Percentiles rank a stretch among this genome's conserved stretches.
Evolutionary conservation across 805 yeast genomes (phyloP).

Genomic region (Novakomyces olei): DNA sequence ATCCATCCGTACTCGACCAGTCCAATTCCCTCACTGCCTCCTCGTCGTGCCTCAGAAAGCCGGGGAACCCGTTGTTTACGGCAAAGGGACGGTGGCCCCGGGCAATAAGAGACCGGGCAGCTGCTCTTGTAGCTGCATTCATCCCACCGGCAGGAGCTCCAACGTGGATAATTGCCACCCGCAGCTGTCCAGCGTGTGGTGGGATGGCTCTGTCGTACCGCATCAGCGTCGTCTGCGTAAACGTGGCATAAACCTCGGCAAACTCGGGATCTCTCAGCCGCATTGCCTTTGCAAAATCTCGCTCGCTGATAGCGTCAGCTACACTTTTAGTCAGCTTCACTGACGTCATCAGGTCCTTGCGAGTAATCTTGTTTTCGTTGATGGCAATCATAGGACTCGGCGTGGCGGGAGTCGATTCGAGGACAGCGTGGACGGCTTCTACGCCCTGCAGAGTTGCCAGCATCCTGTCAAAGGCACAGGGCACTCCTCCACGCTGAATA

Average conservation of each 20-base stretch:
- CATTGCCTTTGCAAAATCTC: constrained; percentile 75
- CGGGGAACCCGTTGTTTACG: constrained; percentile 81
- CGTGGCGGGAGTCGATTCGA: constrained; percentile 67
- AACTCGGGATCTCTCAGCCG: constrained; percentile 71
- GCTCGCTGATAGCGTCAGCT: constrained; percentile 59
- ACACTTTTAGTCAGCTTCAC: constrained; percentile 73
- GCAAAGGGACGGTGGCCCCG: constrained; percentile 82
- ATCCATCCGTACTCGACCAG: constrained; percentile 74
- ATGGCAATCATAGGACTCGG: constrained; percentile 92
- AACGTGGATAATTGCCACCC: constrained; percentile 67
- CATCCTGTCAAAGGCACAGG: constrained; percentile 82
- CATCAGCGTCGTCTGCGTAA: constrained; percentile 42
- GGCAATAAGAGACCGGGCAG: constrained; percentile 68
- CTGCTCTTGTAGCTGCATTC: constrained; percentile 82
- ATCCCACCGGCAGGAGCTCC: constrained; percentile 98
- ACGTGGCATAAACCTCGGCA: constrained; percentile 54
- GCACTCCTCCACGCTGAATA: constrained; percentile 97
- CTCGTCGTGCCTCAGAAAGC: constrained; percentile 76
- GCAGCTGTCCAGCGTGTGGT: constrained; percentile 39
- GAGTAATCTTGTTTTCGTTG: constrained; percentile 62
- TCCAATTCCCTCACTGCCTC: constrained; percentile 45
- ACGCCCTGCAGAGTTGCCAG: constrained; percentile 93
- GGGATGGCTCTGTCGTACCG: constrained; percentile 39
- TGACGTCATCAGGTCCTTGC: constrained; percentile 74
- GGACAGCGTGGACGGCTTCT: constrained; percentile 84